These are phyloP conservation scores for Scedosporium minutisporum DNA, from an alignment of 2,329 filamentous ascomycete genomes.

Conservation along the genomic window DNA sequence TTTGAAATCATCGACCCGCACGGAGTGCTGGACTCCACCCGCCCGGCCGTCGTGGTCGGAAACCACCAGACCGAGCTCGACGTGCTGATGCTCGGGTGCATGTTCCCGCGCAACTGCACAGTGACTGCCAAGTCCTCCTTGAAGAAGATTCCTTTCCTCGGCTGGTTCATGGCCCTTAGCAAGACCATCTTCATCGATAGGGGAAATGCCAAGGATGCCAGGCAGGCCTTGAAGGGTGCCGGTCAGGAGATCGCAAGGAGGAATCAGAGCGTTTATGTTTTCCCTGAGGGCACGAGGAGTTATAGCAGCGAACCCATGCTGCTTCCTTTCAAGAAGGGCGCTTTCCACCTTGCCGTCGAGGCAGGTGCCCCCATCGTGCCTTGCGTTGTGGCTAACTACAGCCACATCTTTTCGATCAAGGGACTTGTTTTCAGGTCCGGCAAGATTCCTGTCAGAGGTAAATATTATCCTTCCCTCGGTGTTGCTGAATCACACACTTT, in stretches of 20 bases:
- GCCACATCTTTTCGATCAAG: conserved; percentile 59
- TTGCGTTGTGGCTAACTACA: conserved; percentile 71
- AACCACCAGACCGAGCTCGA: conserved; percentile 98
- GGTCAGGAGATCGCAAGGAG: conserved; percentile 66
- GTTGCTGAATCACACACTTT: background rate
- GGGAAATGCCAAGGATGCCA: conserved; percentile 69
- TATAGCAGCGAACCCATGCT: conserved; percentile 74
- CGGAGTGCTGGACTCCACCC: conserved; percentile 49
- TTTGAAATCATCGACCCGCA: conserved; percentile 65
- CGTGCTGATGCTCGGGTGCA: conserved; percentile 76
- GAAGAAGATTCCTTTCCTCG: conserved; percentile 71
- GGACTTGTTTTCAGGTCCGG: conserved; percentile 57
- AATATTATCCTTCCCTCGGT: conserved; percentile 12
- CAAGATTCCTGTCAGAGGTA: conserved; percentile 66
- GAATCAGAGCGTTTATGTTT: conserved; percentile 73
- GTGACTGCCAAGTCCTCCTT: conserved; percentile 87
- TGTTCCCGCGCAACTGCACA: conserved; percentile 86
- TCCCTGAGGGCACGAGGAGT: conserved; percentile 86
- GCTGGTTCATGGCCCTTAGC: conserved; percentile 86
- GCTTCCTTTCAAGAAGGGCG: conserved; percentile 97
- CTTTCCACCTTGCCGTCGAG: conserved; percentile 91
- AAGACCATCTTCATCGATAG: conserved; percentile 95
- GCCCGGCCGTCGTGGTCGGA: conserved; percentile 83
- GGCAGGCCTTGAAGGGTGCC: conserved; percentile 77
- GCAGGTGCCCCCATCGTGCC: conserved; percentile 90